Evolutionary conservation across 2,329 filamentous ascomycete species (phyloP).

Genomic region (Acrocalymma vagum): DNA sequence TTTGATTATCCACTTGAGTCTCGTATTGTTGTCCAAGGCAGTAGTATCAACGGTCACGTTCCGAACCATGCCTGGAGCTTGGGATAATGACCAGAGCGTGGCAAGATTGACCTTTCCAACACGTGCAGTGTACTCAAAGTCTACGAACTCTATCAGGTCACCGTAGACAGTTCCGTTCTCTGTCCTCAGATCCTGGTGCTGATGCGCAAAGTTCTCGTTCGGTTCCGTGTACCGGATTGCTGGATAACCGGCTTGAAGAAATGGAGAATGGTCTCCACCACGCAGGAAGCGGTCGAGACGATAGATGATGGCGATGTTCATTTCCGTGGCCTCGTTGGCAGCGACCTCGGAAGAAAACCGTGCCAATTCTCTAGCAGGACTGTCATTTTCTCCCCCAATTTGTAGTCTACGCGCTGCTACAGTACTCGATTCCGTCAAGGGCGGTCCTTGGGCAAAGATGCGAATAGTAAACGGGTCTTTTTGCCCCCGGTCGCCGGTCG

Average conservation of each 20-base stretch:
- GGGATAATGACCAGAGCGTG: constrained; percentile 62
- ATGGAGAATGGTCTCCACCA: constrained; percentile 65
- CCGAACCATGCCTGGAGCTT: constrained; percentile 58
- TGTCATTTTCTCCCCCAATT: constrained; percentile 61
- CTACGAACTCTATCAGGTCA: constrained; percentile 65
- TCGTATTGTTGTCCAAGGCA: constrained; percentile 58
- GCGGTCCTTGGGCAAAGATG: constrained; percentile 62
- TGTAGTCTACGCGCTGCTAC: constrained; percentile 50
- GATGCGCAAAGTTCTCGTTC: constrained; percentile 65
- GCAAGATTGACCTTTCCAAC: constrained; percentile 65
- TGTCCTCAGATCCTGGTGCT: constrained; percentile 64
- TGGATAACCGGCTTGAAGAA: constrained; percentile 64
- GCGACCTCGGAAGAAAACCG: constrained; percentile 65
- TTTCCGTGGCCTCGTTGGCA: constrained; percentile 59
- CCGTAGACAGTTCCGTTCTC: constrained; percentile 63
- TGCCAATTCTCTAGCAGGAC: constrained; percentile 63
- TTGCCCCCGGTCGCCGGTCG: constrained; percentile 55
- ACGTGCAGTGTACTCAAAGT: constrained; percentile 63
- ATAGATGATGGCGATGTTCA: constrained; percentile 66
- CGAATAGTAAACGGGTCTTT: constrained; percentile 62
- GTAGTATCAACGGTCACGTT: constrained; percentile 61
- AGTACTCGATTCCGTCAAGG: constrained; percentile 52
- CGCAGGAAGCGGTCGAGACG: constrained; percentile 65
- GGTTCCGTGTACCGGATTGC: constrained; percentile 67
- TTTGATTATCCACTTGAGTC: constrained; percentile 57